These are phyloP conservation scores for Wickerhamomyces rabaulensis DNA, from an alignment of 805 yeast species.

Conservation along the genomic window DNA sequence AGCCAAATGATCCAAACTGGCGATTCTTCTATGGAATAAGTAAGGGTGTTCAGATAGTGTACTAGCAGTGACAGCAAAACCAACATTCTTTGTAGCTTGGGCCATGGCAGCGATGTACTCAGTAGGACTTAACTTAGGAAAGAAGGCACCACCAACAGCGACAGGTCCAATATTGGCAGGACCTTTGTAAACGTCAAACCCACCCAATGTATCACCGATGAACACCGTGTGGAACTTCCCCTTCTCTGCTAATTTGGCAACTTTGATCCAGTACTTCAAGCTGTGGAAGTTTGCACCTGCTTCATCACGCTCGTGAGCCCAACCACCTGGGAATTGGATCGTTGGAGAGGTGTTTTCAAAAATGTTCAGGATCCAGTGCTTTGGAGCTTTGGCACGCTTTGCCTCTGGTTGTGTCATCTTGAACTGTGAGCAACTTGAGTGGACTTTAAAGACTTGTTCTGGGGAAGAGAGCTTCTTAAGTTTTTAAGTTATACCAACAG, in stretches of 20 bases:
- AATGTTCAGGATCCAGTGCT: conserved; percentile 4
- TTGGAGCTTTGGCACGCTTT: neutral
- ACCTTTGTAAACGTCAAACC: conserved; percentile 31
- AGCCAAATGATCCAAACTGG: conserved; percentile 36
- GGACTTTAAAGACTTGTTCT: no score
- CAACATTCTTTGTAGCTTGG: conserved; percentile 30
- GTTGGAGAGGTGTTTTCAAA: conserved; percentile 4
- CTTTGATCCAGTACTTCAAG: conserved; percentile 32
- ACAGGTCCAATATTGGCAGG: conserved; percentile 10
- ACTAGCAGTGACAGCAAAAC: conserved; percentile 35
- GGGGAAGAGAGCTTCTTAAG: no score
- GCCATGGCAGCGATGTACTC: conserved; percentile 35
- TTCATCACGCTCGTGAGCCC: conserved; percentile 34
- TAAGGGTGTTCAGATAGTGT: conserved; percentile 37
- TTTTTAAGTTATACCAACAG: no score
- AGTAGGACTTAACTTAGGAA: conserved; percentile 34
- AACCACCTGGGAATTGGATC: conserved; percentile 10
- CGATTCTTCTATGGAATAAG: conserved; percentile 31
- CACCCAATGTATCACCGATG: conserved; percentile 35
- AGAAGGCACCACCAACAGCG: conserved; percentile 21
- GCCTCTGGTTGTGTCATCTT: neutral
- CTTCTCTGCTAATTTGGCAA: conserved; percentile 30
- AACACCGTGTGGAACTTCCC: conserved; percentile 34
- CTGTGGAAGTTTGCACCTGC: conserved; percentile 20
- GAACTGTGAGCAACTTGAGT: no score